These are phyloP conservation scores for Brassica hybrid DNA, from an alignment of 441 rosid genomes.

Conservation along the genomic window DNA sequence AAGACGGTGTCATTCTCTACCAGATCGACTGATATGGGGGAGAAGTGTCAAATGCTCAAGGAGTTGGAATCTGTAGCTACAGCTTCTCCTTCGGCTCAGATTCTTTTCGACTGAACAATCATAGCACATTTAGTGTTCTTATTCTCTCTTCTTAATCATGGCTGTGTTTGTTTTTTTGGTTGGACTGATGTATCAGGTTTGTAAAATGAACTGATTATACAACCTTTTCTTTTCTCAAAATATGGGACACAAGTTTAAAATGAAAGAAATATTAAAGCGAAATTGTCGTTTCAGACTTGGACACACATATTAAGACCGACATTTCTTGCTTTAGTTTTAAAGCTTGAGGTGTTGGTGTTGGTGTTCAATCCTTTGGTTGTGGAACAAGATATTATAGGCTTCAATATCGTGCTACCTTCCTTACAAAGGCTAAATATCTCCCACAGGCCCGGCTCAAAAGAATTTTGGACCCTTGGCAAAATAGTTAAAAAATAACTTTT, in stretches of 20 bases:
- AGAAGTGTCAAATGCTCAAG: slow-evolving; percentile 6
- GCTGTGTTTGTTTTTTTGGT: neutral
- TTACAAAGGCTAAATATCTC: neutral
- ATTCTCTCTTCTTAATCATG: too few species aligned
- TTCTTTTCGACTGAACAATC: slow-evolving; percentile 9
- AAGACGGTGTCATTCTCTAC: slow-evolving; percentile 11
- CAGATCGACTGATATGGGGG: neutral
- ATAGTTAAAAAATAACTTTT: too few species aligned
- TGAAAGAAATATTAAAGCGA: neutral
- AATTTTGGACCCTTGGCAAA: too few species aligned
- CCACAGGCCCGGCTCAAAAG: too few species aligned
- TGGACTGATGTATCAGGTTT: neutral
- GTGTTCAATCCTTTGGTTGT: slow-evolving; percentile 56
- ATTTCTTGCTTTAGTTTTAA: slow-evolving; percentile 49
- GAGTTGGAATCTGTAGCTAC: slow-evolving; percentile 22
- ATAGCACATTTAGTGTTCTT: neutral
- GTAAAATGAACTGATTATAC: slow-evolving; percentile 5
- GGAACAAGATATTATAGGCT: too few species aligned
- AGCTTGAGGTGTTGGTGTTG: slow-evolving; percentile 36
- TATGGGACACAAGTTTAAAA: neutral
- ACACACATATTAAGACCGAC: slow-evolving; percentile 29
- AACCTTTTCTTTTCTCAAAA: neutral
- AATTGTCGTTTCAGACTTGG: neutral
- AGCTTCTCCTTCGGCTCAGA: neutral
- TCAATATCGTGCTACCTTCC: neutral